Conservation (phyloP, 257 asterid species). For the Plantago ovata region DNA sequence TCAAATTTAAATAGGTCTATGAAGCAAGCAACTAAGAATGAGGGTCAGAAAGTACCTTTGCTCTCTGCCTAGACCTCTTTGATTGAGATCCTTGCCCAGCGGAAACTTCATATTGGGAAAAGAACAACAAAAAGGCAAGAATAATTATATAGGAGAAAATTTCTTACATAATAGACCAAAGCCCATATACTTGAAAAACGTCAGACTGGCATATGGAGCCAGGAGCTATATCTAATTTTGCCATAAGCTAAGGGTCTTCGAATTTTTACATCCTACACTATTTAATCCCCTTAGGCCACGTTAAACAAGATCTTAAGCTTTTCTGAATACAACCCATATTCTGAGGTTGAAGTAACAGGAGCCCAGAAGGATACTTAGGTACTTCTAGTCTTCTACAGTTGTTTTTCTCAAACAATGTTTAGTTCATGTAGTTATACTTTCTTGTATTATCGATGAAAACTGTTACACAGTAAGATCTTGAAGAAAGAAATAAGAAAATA, state of each 20-base stretch:
- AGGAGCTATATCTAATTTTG: constrained; percentile 4
- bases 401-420: background rate
- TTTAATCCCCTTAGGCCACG: background rate
- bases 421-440: too few species aligned
- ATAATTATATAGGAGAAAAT: constrained; percentile 1
- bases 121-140: constrained; percentile 11
- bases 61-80: constrained; percentile 55
- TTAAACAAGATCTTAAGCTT: background rate
- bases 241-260: constrained; percentile 2
- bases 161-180: constrained; percentile 12
- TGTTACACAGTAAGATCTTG: background rate
- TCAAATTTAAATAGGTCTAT: constrained; percentile 6
- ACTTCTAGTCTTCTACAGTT: background rate
- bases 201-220: background rate
- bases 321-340: too few species aligned
- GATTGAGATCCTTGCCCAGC: constrained; percentile 69
- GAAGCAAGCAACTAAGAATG: constrained; percentile 9
- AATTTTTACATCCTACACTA: too few species aligned
- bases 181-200: constrained; percentile 1
- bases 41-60: constrained; percentile 49
- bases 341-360: background rate
- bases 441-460: background rate
- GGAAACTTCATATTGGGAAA: constrained; percentile 32
- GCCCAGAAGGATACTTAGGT: background rate
- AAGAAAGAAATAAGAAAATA: background rate